A percentile compares a stretch with the other conserved stretches of the same genome.
Evolutionary conservation across 192 early-diverging fungal species (phyloP).

Genomic region (Mortierella hygrophila): DNA sequence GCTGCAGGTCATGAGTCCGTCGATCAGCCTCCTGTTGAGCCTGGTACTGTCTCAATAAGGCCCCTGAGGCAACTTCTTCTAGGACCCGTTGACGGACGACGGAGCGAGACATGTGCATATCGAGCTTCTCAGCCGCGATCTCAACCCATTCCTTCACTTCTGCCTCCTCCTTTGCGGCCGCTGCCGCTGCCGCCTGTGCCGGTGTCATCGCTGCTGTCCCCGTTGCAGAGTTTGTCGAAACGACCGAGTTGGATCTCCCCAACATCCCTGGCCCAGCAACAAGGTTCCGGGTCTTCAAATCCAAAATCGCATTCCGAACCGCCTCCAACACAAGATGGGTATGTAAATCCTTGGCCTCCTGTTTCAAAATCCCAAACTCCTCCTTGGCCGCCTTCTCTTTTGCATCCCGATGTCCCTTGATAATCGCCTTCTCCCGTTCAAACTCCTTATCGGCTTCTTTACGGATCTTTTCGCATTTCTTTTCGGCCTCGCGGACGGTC

Average conservation of each 20-base stretch:
- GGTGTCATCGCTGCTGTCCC: not conserved
- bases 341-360: slow-evolving; percentile 31
- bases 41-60: slow-evolving; percentile 32
- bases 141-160: slow-evolving; percentile 52
- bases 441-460: slow-evolving; percentile 40
- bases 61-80: slow-evolving; percentile 36
- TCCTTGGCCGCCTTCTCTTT: slow-evolving; percentile 42
- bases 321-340: slow-evolving; percentile 25
- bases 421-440: slow-evolving; percentile 23
- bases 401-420: slow-evolving; percentile 21
- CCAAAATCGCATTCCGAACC: slow-evolving; percentile 34
- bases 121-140: slow-evolving; percentile 35
- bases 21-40: slow-evolving; percentile 31
- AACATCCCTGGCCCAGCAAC: not conserved
- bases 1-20: slow-evolving; percentile 23
- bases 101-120: slow-evolving; percentile 29
- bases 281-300: slow-evolving; percentile 35
- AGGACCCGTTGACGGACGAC: slow-evolving; percentile 38
- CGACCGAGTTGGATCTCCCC: not conserved
- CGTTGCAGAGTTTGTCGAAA: not conserved
- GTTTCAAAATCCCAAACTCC: slow-evolving; percentile 21
- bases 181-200: not conserved
- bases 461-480: slow-evolving; percentile 24
- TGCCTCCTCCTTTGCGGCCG: slow-evolving; percentile 28
- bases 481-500: slow-evolving; percentile 38